Conservation (phyloP, 768 basidiomycete species). For the Harrya chromipes region DNA sequence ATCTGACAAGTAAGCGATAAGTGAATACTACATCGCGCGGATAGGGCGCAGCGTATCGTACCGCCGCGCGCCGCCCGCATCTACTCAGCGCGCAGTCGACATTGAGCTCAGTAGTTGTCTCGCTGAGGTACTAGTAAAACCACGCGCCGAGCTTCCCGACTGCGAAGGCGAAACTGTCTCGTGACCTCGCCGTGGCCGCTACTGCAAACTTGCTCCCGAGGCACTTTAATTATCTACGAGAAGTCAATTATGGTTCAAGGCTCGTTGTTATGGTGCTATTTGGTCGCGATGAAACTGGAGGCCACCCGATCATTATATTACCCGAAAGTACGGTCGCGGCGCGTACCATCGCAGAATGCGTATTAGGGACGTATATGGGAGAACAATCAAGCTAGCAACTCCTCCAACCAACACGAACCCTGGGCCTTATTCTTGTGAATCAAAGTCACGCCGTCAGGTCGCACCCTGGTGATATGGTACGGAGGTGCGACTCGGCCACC, state of each 20-base stretch:
- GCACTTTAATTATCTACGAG: conserved; percentile 4
- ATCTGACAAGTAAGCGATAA: conserved; percentile 49
- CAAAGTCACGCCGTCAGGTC: no score
- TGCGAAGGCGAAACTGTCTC: conserved; percentile 84
- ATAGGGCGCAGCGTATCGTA: conserved; percentile 33
- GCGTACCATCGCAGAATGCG: no score
- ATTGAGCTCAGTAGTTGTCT: conserved; percentile 3
- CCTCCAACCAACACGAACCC: no score
- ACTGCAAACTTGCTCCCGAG: neutral
- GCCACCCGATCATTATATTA: no score
- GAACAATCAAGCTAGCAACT: no score
- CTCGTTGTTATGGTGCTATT: conserved; percentile 15
- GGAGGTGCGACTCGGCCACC: no score
- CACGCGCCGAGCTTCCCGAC: conserved; percentile 90
- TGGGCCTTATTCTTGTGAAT: no score
- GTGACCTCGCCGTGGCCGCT: conserved; percentile 34
- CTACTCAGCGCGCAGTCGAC: conserved; percentile 38
- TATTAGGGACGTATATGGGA: no score
- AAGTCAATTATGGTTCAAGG: neutral
- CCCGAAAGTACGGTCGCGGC: no score
- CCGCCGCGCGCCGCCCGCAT: conserved; percentile 96
- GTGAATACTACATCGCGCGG: neutral
- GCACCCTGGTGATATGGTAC: no score
- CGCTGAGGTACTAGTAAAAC: neutral
- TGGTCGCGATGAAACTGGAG: conserved; percentile 23